Conservation (phyloP, 139 green algal species). For the Coelastrella sp. region DNA sequence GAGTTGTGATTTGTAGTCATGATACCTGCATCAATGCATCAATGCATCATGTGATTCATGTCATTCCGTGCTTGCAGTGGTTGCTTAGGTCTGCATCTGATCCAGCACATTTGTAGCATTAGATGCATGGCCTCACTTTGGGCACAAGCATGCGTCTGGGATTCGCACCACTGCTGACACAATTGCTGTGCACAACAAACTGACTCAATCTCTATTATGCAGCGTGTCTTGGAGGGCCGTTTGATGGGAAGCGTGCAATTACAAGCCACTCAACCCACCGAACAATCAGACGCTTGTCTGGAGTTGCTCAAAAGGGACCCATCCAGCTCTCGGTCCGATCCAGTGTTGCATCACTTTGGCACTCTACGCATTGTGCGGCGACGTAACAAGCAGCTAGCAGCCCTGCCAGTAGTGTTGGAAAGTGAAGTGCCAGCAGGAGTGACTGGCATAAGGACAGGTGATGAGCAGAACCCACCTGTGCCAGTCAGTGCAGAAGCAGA, state of each 20-base stretch:
- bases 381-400: background rate
- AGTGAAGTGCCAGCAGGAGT: background rate
- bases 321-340: background rate
- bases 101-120: no score
- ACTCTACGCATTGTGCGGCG: background rate
- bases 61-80: background rate
- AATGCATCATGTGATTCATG: background rate
- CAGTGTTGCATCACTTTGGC: constrained; percentile 21
- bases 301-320: background rate
- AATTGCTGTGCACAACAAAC: no score
- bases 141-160: no score
- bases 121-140: no score
- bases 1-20: no score
- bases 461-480: background rate
- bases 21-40: no score
- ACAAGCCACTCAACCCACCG: background rate
- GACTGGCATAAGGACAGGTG: background rate
- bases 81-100: background rate
- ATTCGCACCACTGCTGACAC: no score
- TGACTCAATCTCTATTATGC: no score
- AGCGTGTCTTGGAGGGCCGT: background rate
- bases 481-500: no score
- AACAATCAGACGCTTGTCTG: constrained; percentile 3
- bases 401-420: background rate
- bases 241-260: background rate